phyloP scores from a whole-genome alignment of 148 eudicot species.

The Arctostaphylos glauca region DNA sequence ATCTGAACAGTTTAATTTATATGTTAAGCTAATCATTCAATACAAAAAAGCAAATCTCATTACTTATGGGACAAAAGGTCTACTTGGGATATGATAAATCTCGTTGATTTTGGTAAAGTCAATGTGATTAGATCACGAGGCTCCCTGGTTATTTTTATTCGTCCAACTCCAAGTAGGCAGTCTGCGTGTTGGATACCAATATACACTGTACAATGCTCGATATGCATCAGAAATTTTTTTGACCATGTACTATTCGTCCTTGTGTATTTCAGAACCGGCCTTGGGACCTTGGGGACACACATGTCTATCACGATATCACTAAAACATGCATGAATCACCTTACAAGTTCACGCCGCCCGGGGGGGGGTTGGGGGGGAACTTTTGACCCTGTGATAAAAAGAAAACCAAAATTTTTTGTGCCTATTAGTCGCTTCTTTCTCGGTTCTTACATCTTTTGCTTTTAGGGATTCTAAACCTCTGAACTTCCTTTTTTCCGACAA shows the following conservation, averaged over 20 bases:
- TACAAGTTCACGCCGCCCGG: too few relatives aligned
- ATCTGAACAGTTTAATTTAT: too few relatives aligned
- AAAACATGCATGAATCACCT: too few relatives aligned
- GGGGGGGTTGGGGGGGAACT: neutral
- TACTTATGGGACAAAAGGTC: too few relatives aligned
- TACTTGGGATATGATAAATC: too few relatives aligned
- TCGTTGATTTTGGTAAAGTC: too few relatives aligned
- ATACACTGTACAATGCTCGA: neutral
- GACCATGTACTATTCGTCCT: neutral
- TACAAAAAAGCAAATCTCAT: too few relatives aligned
- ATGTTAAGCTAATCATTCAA: too few relatives aligned
- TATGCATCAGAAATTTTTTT: neutral
- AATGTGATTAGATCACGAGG: too few relatives aligned
- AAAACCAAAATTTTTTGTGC: neutral
- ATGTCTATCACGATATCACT: too few relatives aligned
- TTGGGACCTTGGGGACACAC: too few relatives aligned
- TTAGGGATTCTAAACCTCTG: neutral
- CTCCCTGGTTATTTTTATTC: neutral
- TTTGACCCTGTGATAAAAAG: neutral
- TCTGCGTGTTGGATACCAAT: neutral
- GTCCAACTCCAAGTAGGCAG: neutral
- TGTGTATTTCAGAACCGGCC: neutral
- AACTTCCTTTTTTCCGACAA: neutral
- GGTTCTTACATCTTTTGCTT: neutral
- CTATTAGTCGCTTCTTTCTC: neutral